A percentile compares a stretch with the other conserved stretches of the same genome.
phyloP scores from a whole-genome alignment of 768 basidiomycete genomes.

The Leccinellum rugosiceps region DNA sequence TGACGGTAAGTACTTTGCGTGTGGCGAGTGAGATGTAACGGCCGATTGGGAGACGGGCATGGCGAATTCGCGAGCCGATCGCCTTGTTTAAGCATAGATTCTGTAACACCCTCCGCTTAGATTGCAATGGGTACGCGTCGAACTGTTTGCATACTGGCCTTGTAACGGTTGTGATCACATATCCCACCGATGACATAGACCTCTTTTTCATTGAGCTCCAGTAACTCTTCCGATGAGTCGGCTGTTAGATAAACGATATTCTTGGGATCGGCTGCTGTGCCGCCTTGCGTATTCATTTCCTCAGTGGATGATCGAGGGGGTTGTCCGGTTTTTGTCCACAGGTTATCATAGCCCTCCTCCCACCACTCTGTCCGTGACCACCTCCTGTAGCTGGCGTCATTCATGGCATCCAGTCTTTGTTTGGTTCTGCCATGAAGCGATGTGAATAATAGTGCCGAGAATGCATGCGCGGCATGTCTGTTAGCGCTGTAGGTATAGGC shows the following conservation, averaged over 20 bases:
- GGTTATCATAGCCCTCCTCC: constrained; percentile 64
- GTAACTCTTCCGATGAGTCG: constrained; percentile 83
- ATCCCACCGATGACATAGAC: constrained; percentile 96
- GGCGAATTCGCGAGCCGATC: constrained; percentile 63
- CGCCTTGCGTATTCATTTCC: constrained; percentile 1
- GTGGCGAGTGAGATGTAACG: constrained; percentile 83
- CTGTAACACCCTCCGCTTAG: constrained; percentile 40
- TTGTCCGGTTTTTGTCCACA: constrained; percentile 47
- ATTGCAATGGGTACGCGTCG: not conserved
- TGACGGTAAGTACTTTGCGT: constrained; percentile 95
- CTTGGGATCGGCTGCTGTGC: constrained; percentile 33
- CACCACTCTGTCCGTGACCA: constrained; percentile 88
- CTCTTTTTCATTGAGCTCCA: constrained; percentile 77
- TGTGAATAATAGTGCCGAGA: constrained; percentile 72
- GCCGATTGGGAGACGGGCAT: constrained; percentile 94
- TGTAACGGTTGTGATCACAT: constrained; percentile 94
- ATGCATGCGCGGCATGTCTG: constrained; percentile 65
- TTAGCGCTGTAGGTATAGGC: constrained; percentile 91
- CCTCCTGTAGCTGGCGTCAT: constrained; percentile 66
- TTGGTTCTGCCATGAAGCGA: constrained; percentile 73
- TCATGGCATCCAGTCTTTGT: constrained; percentile 59
- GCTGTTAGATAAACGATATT: constrained; percentile 90
- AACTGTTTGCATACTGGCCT: constrained; percentile 43
- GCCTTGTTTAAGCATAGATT: constrained; percentile 90
- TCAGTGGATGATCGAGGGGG: not conserved